Evolutionary conservation across 371 early-diverging fungal species (phyloP).

Genomic region (Fennellomyces sp.): DNA sequence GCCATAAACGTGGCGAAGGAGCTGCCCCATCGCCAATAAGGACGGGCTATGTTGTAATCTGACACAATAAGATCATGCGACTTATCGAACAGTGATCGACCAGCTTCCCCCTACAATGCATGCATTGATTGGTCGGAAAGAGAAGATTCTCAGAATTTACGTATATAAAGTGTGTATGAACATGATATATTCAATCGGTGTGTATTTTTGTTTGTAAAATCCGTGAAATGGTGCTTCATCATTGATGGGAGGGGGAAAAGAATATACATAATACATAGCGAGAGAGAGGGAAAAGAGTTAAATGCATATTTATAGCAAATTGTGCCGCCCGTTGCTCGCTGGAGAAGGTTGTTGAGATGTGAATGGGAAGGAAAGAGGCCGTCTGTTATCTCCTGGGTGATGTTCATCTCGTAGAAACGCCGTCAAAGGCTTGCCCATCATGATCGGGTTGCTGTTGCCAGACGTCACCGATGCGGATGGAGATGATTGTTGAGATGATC

Average conservation of each 20-base stretch:
- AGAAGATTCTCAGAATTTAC: neutral
- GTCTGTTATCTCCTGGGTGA: neutral
- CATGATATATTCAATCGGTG: too few relatives aligned
- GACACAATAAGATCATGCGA: too few relatives aligned
- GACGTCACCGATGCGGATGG: neutral
- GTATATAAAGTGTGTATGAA: neutral
- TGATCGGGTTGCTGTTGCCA: slow-evolving; percentile 8
- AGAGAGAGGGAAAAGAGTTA: neutral
- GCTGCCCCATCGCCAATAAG: too few relatives aligned
- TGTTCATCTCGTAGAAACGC: slow-evolving; percentile 20
- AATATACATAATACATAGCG: neutral
- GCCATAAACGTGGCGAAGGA: too few relatives aligned
- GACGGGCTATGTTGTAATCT: too few relatives aligned
- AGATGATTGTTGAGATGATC: slow-evolving; percentile 7
- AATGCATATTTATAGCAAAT: neutral
- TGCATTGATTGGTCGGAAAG: too few relatives aligned
- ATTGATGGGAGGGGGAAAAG: too few relatives aligned
- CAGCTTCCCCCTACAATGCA: too few relatives aligned
- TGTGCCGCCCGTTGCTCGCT: neutral
- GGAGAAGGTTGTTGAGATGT: neutral
- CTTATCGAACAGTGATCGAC: too few relatives aligned
- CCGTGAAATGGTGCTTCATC: too few relatives aligned
- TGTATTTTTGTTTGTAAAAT: neutral
- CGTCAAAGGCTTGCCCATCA: slow-evolving; percentile 21
- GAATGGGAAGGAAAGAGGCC: neutral